Base-by-base conservation (phyloP, 495 filamentous ascomycete genomes). In the Aspergillus sparsus region DNA sequence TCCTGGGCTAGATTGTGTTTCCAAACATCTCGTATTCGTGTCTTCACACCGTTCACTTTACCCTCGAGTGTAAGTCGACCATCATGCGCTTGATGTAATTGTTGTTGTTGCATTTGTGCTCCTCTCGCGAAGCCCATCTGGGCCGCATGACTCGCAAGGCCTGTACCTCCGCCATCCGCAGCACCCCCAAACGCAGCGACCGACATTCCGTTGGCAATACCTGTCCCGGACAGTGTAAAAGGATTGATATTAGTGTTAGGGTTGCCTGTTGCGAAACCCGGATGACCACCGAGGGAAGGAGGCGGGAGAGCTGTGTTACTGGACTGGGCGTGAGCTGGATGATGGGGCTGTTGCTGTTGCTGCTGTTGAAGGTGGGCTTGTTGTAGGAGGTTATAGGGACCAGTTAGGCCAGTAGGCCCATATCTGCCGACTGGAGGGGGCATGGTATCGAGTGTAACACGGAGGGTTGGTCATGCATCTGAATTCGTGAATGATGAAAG, bases 11-110 rank as follows among this genome's bases (percentile, higher is more conserved):
- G 76, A 68, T 98, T 97, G 59, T 89, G 82, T 65, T 85, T 88
- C 93, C 93, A 98, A 15, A 98, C 94, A 68, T 98, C 94, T 52
- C 92, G 82, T 83, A 98, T 97, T 71, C 92, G 79, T 32, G 83
- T 80, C 70, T 90, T 89, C 31, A 79, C 80, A 39, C 80, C 72
- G 42, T 74, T 80, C 5, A 58, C 71, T 60, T 75, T 79, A 1
- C 69, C 57, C 36, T 78, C 80, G 33, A 77, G 69, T 46, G 74
- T 69, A 66, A 74, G 69, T 37, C 74, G 72, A 35, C 73, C 80
- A 64, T 79, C 82, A 53, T 82, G 85, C 13, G 67, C 73, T 59
- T 84, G 82, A 58, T 81, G 82, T 66, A 83, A 77, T 56, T 82
- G 74, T 63, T 82, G 82, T 67, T 93, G 90, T 63, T 91, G 79